These are phyloP conservation scores for Irpex sp. DNA, from an alignment of 1,284 basidiomycete genomes.

Conservation along the genomic window DNA sequence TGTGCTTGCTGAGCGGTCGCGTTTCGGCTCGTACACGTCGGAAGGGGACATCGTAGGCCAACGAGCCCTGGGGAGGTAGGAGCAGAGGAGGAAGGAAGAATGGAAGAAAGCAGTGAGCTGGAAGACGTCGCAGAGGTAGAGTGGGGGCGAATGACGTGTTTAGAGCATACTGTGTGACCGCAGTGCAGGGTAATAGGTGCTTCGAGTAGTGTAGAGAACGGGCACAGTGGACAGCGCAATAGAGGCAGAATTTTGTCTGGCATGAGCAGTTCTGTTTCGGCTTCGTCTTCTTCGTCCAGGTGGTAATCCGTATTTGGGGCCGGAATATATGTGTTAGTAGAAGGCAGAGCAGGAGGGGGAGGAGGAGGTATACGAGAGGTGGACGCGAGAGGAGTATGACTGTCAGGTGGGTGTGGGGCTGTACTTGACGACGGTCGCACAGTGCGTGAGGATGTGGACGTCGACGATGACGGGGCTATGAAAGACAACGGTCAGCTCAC, in stretches of 20 bases:
- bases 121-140: conserved; percentile 2
- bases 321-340: neutral
- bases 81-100: conserved; percentile 6
- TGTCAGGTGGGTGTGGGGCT: neutral
- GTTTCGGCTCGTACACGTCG: conserved; percentile 21
- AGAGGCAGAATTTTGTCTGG: conserved; percentile 20
- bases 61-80: conserved; percentile 2
- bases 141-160: conserved; percentile 20
- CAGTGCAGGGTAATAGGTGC: conserved; percentile 29
- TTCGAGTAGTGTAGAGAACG: conserved; percentile 15
- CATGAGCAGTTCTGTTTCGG: neutral
- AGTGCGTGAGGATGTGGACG: neutral
- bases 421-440: neutral
- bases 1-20: conserved; percentile 12
- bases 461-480: neutral
- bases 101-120: neutral
- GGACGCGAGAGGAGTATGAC: neutral
- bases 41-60: conserved; percentile 26
- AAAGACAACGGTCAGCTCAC: neutral
- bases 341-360: neutral
- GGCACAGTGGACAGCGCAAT: conserved; percentile 26
- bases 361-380: neutral
- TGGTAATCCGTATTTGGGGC: neutral
- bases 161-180: conserved; percentile 28
- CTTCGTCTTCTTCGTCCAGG: neutral